Percentiles rank a stretch among this genome's conserved stretches.
These are phyloP conservation scores for Chlamydomonas reinhardtii DNA, from an alignment of 163 green algal species.

Conservation along the genomic window DNA sequence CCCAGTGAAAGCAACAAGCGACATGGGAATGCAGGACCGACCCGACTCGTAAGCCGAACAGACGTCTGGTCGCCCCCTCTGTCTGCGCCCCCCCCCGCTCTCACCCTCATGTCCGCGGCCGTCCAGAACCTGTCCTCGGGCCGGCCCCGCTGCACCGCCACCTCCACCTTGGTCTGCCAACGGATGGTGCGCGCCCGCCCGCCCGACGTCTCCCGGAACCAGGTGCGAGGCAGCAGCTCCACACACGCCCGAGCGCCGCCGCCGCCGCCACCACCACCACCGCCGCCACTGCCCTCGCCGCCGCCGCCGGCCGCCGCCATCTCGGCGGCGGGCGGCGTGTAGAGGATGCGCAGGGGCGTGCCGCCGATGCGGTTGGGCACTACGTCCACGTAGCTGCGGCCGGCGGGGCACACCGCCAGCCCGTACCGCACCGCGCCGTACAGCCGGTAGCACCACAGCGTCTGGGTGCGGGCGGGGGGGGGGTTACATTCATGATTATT, in stretches of 20 bases:
- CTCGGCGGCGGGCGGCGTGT: neutral
- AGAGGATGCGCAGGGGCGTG: neutral
- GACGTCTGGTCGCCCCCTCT: too few relatives aligned
- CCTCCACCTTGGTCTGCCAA: constrained; percentile 8
- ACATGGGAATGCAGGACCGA: too few relatives aligned
- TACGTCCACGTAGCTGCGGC: neutral
- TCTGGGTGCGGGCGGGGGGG: neutral
- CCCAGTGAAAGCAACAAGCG: too few relatives aligned
- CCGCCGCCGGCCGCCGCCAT: too few relatives aligned
- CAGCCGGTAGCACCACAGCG: neutral
- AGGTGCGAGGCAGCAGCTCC: constrained; percentile 1
- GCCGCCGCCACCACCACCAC: neutral
- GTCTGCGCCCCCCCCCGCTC: too few relatives aligned
- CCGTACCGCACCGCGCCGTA: neutral
- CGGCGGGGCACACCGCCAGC: neutral
- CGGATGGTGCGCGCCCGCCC: neutral
- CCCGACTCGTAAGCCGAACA: too few relatives aligned
- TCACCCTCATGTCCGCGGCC: too few relatives aligned
- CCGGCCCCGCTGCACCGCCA: neutral
- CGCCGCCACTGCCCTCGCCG: neutral
- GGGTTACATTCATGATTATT: neutral
- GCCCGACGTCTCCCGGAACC: neutral
- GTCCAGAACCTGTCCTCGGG: too few relatives aligned
- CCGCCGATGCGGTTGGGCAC: constrained; percentile 8
- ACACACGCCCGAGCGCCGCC: neutral